Conservation (phyloP, 179 eudicot species). For the Nepenthes alata region DNA sequence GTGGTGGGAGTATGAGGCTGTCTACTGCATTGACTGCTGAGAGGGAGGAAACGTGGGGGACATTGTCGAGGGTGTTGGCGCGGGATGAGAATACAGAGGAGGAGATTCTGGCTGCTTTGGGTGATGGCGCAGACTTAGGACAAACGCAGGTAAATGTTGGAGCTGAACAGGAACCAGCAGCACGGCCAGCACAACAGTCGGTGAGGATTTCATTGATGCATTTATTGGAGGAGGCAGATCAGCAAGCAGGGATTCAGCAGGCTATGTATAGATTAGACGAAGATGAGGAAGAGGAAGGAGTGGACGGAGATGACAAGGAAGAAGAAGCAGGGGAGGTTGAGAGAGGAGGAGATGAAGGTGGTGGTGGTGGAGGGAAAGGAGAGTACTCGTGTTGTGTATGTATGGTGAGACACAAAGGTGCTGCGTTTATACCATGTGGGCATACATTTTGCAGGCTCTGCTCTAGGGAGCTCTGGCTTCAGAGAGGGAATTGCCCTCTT, state of each 20-base stretch:
- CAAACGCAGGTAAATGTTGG: conserved; percentile 4
- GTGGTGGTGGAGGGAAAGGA: conserved; percentile 12
- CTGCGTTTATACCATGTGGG: conserved; percentile 71
- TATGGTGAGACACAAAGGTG: conserved; percentile 74
- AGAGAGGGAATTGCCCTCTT: conserved; percentile 57
- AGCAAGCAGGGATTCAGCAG: conserved; percentile 36
- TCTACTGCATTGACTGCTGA: conserved; percentile 28
- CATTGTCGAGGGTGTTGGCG: conserved; percentile 13
- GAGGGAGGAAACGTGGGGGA: conserved; percentile 26
- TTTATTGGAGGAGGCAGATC: conserved; percentile 42
- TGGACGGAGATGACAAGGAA: conserved; percentile 8
- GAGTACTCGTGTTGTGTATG: conserved; percentile 57
- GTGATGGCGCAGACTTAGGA: conserved; percentile 10
- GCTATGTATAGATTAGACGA: conserved; percentile 21
- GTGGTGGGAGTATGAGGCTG: conserved; percentile 30
- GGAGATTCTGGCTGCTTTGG: conserved; percentile 8
- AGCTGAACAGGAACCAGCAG: not conserved
- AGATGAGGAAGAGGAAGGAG: no score
- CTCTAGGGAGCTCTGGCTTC: conserved; percentile 64
- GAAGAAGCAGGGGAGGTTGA: conserved; percentile 19
- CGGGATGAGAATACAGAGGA: conserved; percentile 10
- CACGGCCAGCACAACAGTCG: conserved; percentile 5
- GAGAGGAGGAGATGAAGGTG: conserved; percentile 15
- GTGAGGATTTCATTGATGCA: conserved; percentile 55
- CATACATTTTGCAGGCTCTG: conserved; percentile 81